phyloP scores from a whole-genome alignment of 441 rosid genomes.

The Adansonia madagascariensis region DNA sequence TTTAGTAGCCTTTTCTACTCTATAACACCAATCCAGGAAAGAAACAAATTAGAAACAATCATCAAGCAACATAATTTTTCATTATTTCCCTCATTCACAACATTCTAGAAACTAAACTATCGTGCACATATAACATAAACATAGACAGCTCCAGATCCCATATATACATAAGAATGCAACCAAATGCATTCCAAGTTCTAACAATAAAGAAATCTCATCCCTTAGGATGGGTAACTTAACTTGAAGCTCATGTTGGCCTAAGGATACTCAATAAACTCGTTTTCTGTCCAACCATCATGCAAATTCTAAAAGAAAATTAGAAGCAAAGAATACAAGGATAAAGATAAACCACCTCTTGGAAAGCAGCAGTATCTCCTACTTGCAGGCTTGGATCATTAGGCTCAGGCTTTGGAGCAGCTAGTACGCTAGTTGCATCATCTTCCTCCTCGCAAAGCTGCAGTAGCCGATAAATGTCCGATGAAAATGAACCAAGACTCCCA shows the following conservation, averaged over 20 bases:
- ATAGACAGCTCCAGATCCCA: not conserved
- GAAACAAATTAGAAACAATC: not conserved
- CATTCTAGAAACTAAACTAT: not conserved
- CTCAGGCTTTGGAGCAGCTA: slow-evolving; percentile 85
- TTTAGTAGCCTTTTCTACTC: not conserved
- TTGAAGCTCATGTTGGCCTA: slow-evolving; percentile 3
- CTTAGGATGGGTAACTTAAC: not conserved
- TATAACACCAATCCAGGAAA: slow-evolving; percentile 6
- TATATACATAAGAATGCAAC: no score
- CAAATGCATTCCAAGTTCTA: no score
- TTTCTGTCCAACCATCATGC: not conserved
- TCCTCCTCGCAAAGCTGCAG: slow-evolving; percentile 94
- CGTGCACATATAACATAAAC: slow-evolving; percentile 5
- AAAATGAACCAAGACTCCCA: slow-evolving; percentile 84
- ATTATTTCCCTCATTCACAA: not conserved
- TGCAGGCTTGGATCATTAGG: slow-evolving; percentile 78
- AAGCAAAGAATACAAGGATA: slow-evolving; percentile 1
- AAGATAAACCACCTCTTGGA: slow-evolving; percentile 57
- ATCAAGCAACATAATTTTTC: not conserved
- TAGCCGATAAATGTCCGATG: slow-evolving; percentile 87
- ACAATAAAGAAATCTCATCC: not conserved
- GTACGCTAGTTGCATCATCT: slow-evolving; percentile 92
- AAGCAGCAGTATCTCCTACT: slow-evolving; percentile 51
- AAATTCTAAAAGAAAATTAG: slow-evolving; percentile 16
- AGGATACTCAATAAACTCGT: not conserved